Conservation (phyloP, 2,329 filamentous ascomycete genomes). For the Knufia petricola region DNA sequence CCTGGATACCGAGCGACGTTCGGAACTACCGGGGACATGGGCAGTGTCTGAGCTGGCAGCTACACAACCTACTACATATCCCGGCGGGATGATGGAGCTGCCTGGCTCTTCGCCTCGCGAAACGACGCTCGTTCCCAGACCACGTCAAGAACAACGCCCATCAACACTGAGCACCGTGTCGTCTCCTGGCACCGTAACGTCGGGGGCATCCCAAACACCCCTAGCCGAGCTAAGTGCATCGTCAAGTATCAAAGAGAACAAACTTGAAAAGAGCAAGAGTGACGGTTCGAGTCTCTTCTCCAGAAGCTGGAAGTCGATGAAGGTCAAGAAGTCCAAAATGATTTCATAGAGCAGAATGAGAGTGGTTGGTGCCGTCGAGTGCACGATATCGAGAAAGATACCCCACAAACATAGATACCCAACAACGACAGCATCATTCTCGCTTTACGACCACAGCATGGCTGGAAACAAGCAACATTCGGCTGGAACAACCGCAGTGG, state of each 20-base stretch:
- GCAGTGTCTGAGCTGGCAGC: constrained; percentile 1
- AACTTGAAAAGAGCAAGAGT: constrained; percentile 12
- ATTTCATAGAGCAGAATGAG: neutral
- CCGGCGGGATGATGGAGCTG: constrained; percentile 9
- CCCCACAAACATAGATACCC: too few relatives aligned
- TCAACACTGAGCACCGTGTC: neutral
- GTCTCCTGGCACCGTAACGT: neutral
- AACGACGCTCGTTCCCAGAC: constrained; percentile 9
- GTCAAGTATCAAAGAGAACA: constrained; percentile 5
- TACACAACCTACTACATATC: neutral
- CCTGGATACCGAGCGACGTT: constrained; percentile 1
- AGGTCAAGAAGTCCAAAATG: constrained; percentile 13
- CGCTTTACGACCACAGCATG: too few relatives aligned
- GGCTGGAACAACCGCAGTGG: too few relatives aligned
- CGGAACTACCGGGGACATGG: constrained; percentile 13
- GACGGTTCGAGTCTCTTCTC: constrained; percentile 16
- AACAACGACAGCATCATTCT: too few relatives aligned
- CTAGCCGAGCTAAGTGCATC: neutral
- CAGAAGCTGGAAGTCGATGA: constrained; percentile 5
- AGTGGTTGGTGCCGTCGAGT: too few relatives aligned
- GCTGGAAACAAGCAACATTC: too few relatives aligned
- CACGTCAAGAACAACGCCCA: neutral
- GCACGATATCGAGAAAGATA: neutral
- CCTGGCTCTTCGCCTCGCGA: constrained; percentile 7
- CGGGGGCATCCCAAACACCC: neutral